Conservation (phyloP, 140 eudicot species). For the Anethum foeniculum region DNA sequence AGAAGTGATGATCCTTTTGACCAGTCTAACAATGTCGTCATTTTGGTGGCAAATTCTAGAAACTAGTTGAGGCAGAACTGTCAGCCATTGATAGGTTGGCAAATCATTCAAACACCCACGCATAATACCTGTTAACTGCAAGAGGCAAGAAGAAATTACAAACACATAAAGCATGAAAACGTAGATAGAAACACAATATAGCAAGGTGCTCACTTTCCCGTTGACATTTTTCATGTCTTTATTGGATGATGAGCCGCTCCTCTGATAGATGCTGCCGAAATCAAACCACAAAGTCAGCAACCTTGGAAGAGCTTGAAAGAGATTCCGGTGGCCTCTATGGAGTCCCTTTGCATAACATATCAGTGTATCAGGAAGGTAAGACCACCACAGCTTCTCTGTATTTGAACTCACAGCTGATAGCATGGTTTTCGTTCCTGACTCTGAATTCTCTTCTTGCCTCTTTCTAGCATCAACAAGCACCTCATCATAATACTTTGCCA, state of each 20-base stretch:
- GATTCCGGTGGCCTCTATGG: slow-evolving; percentile 91
- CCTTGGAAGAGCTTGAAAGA: slow-evolving; percentile 99
- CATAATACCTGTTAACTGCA: slow-evolving; percentile 75
- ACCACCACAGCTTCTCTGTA: slow-evolving; percentile 83
- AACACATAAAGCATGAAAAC: not conserved
- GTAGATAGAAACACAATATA: not conserved
- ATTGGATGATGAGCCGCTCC: slow-evolving; percentile 49
- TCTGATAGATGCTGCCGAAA: slow-evolving; percentile 71
- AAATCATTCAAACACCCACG: slow-evolving; percentile 87
- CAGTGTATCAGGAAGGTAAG: slow-evolving; percentile 70
- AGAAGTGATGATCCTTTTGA: slow-evolving; percentile 70
- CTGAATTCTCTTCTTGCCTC: slow-evolving; percentile 75
- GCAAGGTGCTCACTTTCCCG: slow-evolving; percentile 44
- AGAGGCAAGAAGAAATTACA: not conserved
- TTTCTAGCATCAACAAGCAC: slow-evolving; percentile 92
- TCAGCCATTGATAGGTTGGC: slow-evolving; percentile 93
- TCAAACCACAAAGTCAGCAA: slow-evolving; percentile 95
- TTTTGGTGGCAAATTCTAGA: slow-evolving; percentile 98
- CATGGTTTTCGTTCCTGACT: slow-evolving; percentile 35
- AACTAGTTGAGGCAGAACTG: slow-evolving; percentile 90
- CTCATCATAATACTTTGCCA: slow-evolving; percentile 90
- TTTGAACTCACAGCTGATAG: slow-evolving; percentile 40
- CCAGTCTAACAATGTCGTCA: slow-evolving; percentile 69
- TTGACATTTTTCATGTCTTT: slow-evolving; percentile 67
- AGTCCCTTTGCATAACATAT: slow-evolving; percentile 95